phyloP scores from a whole-genome alignment of 345 rosid genomes.

The Litchi chinensis region DNA sequence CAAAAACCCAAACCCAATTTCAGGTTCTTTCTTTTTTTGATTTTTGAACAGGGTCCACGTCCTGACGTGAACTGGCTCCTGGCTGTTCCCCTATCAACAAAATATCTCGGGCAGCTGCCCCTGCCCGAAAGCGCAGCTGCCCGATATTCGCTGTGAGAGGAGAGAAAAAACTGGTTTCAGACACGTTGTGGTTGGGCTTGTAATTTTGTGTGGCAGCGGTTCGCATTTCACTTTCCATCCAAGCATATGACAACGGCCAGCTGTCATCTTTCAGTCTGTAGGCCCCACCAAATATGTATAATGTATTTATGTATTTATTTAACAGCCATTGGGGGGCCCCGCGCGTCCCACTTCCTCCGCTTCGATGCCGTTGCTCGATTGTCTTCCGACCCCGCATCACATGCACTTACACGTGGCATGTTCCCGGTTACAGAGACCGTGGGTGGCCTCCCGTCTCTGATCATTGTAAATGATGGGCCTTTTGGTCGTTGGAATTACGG shows the following conservation, averaged over 20 bases:
- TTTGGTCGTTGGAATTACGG: neutral
- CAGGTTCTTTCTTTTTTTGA: no score
- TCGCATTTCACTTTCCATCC: slow-evolving; percentile 41
- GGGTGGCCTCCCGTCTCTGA: neutral
- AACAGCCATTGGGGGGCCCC: neutral
- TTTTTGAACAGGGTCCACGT: neutral
- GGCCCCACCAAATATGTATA: neutral
- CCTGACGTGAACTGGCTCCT: neutral
- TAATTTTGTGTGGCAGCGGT: slow-evolving; percentile 15
- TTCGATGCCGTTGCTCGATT: neutral
- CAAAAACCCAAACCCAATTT: neutral
- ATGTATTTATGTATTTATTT: neutral
- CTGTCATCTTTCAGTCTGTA: slow-evolving; percentile 18
- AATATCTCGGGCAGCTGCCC: neutral
- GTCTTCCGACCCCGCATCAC: slow-evolving; percentile 23
- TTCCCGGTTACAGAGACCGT: neutral
- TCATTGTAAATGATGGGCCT: neutral
- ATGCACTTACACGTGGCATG: slow-evolving; percentile 34
- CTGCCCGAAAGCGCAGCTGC: neutral
- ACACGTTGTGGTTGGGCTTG: neutral
- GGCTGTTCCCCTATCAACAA: neutral
- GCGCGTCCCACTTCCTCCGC: neutral
- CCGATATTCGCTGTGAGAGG: neutral
- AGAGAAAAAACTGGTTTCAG: neutral
- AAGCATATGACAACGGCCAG: slow-evolving; percentile 35